Conservation (phyloP, 2,329 filamentous ascomycete species). For the Apiospora malaysiana region DNA sequence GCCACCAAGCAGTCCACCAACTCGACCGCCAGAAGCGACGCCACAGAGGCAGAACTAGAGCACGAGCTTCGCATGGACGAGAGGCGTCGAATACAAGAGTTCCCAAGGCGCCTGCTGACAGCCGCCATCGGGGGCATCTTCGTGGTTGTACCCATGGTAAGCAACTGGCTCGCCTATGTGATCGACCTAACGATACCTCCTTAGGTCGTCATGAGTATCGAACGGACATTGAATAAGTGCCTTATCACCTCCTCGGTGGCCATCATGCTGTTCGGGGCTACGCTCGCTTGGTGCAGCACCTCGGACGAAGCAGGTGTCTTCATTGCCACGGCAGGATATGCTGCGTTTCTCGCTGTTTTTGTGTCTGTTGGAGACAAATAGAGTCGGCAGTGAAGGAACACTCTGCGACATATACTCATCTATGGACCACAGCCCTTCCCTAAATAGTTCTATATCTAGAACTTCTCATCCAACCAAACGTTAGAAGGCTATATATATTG, state of each 20-base stretch:
- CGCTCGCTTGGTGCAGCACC: constrained; percentile 24
- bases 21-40: constrained; percentile 19
- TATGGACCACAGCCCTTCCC: neutral
- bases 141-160: constrained; percentile 26
- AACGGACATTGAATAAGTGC: constrained; percentile 13
- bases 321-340: constrained; percentile 24
- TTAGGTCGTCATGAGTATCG: constrained; percentile 22
- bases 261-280: constrained; percentile 23
- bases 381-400: neutral
- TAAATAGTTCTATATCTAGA: neutral
- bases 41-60: constrained; percentile 20
- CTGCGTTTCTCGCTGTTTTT: constrained; percentile 24
- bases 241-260: constrained; percentile 21
- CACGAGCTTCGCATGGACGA: constrained; percentile 21
- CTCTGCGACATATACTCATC: neutral
- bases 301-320: constrained; percentile 25
- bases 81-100: constrained; percentile 20
- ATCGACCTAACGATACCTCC: neutral
- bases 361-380: neutral
- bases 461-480: neutral
- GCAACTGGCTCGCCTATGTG: neutral
- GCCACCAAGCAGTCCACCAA: constrained; percentile 14
- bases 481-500: neutral
- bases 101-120: constrained; percentile 23
- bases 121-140: constrained; percentile 23